These are phyloP conservation scores for Heterococcus sp. DNA, from an alignment of 108 stramenopile species.

Conservation along the genomic window DNA sequence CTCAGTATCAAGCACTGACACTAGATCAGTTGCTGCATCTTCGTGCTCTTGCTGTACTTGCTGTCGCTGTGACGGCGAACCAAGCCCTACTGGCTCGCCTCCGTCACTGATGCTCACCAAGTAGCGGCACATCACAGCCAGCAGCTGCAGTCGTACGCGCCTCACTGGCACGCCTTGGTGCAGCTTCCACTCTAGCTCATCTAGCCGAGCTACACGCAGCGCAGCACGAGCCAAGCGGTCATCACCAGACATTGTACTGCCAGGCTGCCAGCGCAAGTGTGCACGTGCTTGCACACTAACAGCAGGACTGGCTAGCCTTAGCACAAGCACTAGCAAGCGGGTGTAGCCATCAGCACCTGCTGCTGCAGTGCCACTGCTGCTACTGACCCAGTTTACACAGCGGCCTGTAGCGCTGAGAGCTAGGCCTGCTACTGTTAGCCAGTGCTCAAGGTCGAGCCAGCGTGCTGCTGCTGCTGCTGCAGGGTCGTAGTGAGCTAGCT, in stretches of 20 bases:
- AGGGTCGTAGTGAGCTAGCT: not conserved
- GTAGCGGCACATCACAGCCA: not conserved
- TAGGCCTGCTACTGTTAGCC: conserved; percentile 4
- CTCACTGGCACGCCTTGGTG: conserved; percentile 19
- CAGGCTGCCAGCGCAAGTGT: not conserved
- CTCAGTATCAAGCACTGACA: not conserved
- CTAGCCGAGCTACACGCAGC: not conserved
- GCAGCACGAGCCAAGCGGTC: not conserved
- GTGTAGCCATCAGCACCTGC: conserved; percentile 4
- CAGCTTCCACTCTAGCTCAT: conserved; percentile 19
- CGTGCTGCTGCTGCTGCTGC: conserved; percentile 11
- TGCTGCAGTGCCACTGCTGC: not conserved
- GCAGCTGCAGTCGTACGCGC: conserved; percentile 11
- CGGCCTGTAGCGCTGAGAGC: not conserved
- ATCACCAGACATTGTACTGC: conserved; percentile 2
- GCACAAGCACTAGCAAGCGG: conserved; percentile 10
- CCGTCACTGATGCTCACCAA: not conserved
- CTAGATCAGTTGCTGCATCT: not conserved
- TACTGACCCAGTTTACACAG: conserved; percentile 18
- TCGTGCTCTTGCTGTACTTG: too few relatives aligned
- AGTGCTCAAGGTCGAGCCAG: conserved; percentile 21
- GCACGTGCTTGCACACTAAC: not conserved
- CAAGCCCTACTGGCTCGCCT: too few relatives aligned
- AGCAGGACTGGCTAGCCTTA: conserved; percentile 12
- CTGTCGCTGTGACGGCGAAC: too few relatives aligned